These are phyloP conservation scores for Naegleria lovaniensis DNA, from an alignment of 208 protist genomes.

Conservation along the genomic window DNA sequence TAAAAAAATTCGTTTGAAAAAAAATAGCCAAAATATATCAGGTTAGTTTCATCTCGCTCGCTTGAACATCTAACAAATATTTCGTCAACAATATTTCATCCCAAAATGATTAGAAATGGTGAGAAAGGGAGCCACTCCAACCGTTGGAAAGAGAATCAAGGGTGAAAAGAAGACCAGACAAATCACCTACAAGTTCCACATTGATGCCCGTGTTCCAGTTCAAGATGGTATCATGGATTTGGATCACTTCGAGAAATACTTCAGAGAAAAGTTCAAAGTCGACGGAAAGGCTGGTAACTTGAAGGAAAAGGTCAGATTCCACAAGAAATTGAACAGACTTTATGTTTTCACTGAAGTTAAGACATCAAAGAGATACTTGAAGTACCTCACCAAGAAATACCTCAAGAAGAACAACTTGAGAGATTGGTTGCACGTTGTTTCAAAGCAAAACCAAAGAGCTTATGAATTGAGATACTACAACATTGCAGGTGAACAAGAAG, in stretches of 20 bases:
- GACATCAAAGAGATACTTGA: slow-evolving; percentile 98
- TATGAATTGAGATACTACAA: slow-evolving; percentile 98
- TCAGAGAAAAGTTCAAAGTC: slow-evolving; percentile 94
- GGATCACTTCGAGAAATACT: slow-evolving; percentile 76
- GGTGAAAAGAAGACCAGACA: slow-evolving; percentile 2
- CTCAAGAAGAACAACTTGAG: slow-evolving; percentile 96
- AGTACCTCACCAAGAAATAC: slow-evolving; percentile 98
- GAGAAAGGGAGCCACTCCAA: not conserved
- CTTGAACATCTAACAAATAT: not conserved
- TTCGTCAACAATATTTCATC: not conserved
- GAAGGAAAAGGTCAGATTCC: slow-evolving; percentile 76
- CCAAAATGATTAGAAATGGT: not conserved
- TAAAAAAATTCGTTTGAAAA: not conserved
- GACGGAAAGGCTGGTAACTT: slow-evolving; percentile 94
- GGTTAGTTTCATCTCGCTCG: not conserved
- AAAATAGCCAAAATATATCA: not conserved
- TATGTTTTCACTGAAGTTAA: slow-evolving; percentile 72
- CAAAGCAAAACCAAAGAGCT: slow-evolving; percentile 75
- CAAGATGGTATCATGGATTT: slow-evolving; percentile 62
- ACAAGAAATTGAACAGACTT: slow-evolving; percentile 79
- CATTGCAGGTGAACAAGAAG: slow-evolving; percentile 86
- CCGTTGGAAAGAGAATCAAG: not conserved
- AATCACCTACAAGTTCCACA: slow-evolving; percentile 23
- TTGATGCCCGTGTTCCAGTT: slow-evolving; percentile 43
- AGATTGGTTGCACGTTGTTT: slow-evolving; percentile 93